Evolutionary conservation across 2,329 filamentous ascomycete genomes (phyloP), one percentile per base, ranked within the genome.

Genomic region (Arthroderma sp.): DNA sequence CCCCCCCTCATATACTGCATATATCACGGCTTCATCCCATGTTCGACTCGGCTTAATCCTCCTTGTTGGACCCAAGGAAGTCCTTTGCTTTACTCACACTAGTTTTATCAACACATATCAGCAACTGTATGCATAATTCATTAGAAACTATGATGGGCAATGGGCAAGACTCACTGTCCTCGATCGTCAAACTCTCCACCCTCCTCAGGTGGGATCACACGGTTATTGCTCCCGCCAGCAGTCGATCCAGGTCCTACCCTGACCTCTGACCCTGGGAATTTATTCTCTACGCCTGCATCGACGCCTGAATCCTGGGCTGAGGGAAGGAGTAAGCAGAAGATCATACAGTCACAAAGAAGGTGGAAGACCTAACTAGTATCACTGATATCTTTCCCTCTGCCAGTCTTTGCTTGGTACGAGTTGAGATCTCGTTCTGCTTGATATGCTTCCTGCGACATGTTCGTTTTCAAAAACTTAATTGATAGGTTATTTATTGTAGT

Each of bases 301-400:
- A 76, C 67, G 28, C 72, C 73, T 21, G 73, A 74, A 60, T 76
- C 73, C 21, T 65, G 51, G 23, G 68, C 71, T 74, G 37, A 31
- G 41, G n/a, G 35, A 51, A 41, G 41, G 33, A 41, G 23, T 37
- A 4, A 19, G 33, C 19, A 17, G 37, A 35, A 3, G 58, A 55
- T 15, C 11, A 23, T 3, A n/a, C n/a, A 4, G 8, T 6, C 11
- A 61, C 23, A 13, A n/a, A 23, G 23, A 35, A 44, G 39, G 17
- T 41, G 52, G 21, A 19, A 51, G 31, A 51, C 49, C n/a, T n/a
- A 6, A 35, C 23, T 62, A 66, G 17, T 70, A 76, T 72, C 67
- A 19, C 72, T 72, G 54, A 69, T 67, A 59, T 72, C 74, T 60
- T 70, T 67, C 6, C 58, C 64, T n/a, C 69, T 70, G 56, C 65